phyloP scores from a whole-genome alignment of 495 filamentous ascomycete genomes.

The Hypoxylon crocopeplum region DNA sequence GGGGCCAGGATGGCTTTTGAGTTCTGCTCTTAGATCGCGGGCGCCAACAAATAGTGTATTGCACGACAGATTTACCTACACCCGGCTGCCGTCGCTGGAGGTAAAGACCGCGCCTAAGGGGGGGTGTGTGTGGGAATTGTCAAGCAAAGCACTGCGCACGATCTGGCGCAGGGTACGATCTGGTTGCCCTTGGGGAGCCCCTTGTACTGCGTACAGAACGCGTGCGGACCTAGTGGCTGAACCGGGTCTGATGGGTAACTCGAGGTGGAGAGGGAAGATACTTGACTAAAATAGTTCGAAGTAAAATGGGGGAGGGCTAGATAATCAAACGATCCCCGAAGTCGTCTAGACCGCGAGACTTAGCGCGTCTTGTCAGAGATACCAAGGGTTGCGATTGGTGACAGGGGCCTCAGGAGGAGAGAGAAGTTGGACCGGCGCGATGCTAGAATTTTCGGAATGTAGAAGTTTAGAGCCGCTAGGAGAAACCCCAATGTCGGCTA shows the following conservation, averaged over 20 bases:
- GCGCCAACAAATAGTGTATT: slow-evolving; percentile 32
- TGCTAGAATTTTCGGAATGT: slow-evolving; percentile 37
- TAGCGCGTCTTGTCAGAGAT: slow-evolving; percentile 35
- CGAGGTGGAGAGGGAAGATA: slow-evolving; percentile 30
- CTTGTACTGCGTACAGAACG: slow-evolving; percentile 24
- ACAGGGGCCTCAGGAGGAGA: slow-evolving; percentile 22
- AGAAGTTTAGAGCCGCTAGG: slow-evolving; percentile 35
- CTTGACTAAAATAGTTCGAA: slow-evolving; percentile 36
- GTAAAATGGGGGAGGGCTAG: slow-evolving; percentile 33
- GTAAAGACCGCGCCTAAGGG: slow-evolving; percentile 7
- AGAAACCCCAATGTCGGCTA: slow-evolving; percentile 15
- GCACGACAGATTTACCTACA: slow-evolving; percentile 35
- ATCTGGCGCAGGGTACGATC: slow-evolving; percentile 34
- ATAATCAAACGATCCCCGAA: slow-evolving; percentile 33
- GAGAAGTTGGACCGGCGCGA: slow-evolving; percentile 32
- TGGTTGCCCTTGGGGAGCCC: slow-evolving; percentile 22
- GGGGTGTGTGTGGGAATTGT: slow-evolving; percentile 15
- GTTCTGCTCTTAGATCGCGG: slow-evolving; percentile 32
- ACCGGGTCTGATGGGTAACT: slow-evolving; percentile 15
- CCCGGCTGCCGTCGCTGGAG: slow-evolving; percentile 17
- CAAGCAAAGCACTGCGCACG: slow-evolving; percentile 26
- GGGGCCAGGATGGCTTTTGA: slow-evolving; percentile 28
- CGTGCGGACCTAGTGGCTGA: slow-evolving; percentile 32
- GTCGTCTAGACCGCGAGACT: slow-evolving; percentile 34
- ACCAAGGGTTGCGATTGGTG: slow-evolving; percentile 35